Base-by-base conservation (phyloP, 2,329 filamentous ascomycete species). In the Bipolaris bicolor region DNA sequence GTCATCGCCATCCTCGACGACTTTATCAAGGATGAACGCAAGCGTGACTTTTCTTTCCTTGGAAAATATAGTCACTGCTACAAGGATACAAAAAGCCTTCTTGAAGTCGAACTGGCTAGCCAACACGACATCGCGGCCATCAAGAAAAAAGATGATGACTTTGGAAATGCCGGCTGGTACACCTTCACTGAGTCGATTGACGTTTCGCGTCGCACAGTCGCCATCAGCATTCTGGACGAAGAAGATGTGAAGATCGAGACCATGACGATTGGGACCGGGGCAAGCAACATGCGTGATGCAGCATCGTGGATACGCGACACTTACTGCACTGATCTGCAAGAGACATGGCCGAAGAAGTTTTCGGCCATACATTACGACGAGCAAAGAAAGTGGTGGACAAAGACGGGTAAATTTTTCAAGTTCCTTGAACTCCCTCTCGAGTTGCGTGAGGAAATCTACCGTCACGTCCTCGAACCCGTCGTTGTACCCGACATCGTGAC, bases 1-100 rank as follows among this genome's bases (percentile, higher is more conserved):
- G 51, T 63, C 20, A 26, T 65, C 22, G n/a, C 47, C 9, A 54
- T 39, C 7, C 37, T 64, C 5, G 34, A 60, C 7, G 20, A 41
- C 26, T 67, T 64, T 49, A 60, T 62, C 7, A 33, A 58, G 20
- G 13, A 51, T 5, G 59, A 67, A 52, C 55, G 61, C n/a, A 45
- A 33, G 50, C 44, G 44, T 29, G 61, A 62, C 45, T 65, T 64
- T 33, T 36, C 20, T 5, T 67, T 67, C 29, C 55, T 67, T 6
- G 63, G 41, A 5, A 40, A 39, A 29, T 36, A 62, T 16, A 61
- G 48, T 48, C 63, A 64, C 20, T 7, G 18, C 10, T 52, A 56
- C 46, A 60, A 51, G 49, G 36, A 57, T 16, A 50, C 53, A 3
- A 9, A 58, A 6, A 53, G 55, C 1, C 51, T 67, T 24, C 50